These are phyloP conservation scores for Blastocystis sp. DNA, from an alignment of 352 stramenopile genomes.

Conservation along the genomic window DNA sequence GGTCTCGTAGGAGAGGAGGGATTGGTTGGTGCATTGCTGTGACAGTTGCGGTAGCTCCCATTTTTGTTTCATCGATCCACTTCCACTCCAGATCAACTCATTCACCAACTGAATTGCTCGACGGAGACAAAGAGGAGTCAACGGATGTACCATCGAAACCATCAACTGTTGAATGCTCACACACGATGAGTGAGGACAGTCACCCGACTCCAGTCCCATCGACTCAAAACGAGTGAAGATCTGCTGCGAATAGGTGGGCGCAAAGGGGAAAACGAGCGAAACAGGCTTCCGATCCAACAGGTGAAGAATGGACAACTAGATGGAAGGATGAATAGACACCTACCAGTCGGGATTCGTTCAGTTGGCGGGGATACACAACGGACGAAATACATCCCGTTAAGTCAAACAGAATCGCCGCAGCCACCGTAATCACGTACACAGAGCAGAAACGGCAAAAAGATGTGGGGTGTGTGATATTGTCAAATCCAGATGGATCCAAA, in stretches of 20 bases:
- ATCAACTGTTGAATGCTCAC: background rate
- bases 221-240: slow-evolving; percentile 43
- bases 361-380: too few relatives aligned
- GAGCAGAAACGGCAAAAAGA: background rate
- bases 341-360: too few relatives aligned
- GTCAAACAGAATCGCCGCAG: slow-evolving; percentile 12
- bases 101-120: background rate
- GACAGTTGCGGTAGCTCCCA: too few relatives aligned
- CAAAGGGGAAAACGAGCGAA: slow-evolving; percentile 2
- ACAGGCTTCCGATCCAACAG: slow-evolving; percentile 1
- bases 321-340: too few relatives aligned
- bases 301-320: slow-evolving; percentile 15
- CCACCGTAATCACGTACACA: slow-evolving; percentile 18
- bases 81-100: background rate
- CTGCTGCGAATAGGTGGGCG: slow-evolving; percentile 30
- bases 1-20: background rate
- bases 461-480: too few relatives aligned
- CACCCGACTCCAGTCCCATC: background rate
- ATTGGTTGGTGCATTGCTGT: background rate
- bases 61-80: background rate
- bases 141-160: background rate
- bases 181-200: background rate
- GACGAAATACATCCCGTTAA: slow-evolving; percentile 20
- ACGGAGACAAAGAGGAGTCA: background rate
- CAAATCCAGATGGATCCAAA: too few relatives aligned